Percentiles rank a stretch among this genome's conserved stretches.
Evolutionary conservation across 78 protist species (phyloP).

Genomic region (Capsaspora owczarzaki): DNA sequence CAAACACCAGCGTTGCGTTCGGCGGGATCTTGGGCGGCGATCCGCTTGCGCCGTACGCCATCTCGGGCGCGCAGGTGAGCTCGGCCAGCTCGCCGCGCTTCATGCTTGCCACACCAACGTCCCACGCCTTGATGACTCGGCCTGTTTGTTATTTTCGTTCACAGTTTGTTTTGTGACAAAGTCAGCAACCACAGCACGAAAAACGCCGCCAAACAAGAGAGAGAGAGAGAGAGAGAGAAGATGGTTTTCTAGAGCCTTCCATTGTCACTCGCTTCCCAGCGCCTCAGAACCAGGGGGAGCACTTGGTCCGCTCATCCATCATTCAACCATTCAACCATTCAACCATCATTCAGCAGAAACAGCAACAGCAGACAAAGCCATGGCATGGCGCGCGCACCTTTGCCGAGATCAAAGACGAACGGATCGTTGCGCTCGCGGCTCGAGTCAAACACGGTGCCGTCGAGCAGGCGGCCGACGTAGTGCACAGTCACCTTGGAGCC

Average conservation of each 20-base stretch:
- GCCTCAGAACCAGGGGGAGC: too few relatives aligned
- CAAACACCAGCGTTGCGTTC: slow-evolving; percentile 43
- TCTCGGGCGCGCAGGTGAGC: slow-evolving; percentile 44
- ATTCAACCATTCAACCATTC: too few relatives aligned
- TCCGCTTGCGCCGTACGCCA: slow-evolving; percentile 79
- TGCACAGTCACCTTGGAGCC: slow-evolving; percentile 30
- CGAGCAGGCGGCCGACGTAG: slow-evolving; percentile 55
- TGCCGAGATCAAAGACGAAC: slow-evolving; percentile 35
- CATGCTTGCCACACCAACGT: slow-evolving; percentile 76
- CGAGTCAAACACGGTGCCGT: slow-evolving; percentile 72
- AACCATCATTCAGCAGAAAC: too few relatives aligned
- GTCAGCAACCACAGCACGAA: too few relatives aligned
- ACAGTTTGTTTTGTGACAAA: neutral
- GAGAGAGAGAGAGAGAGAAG: too few relatives aligned
- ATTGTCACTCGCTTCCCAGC: too few relatives aligned
- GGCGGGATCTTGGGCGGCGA: slow-evolving; percentile 55
- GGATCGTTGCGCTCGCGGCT: slow-evolving; percentile 39
- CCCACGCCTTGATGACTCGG: slow-evolving; percentile 88
- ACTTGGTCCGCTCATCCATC: neutral
- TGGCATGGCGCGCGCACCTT: neutral
- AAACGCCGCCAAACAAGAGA: too few relatives aligned
- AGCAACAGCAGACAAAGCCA: too few relatives aligned
- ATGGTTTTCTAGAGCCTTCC: too few relatives aligned
- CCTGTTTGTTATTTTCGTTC: slow-evolving; percentile 6
- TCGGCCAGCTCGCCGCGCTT: slow-evolving; percentile 54